Evolutionary conservation across 106 monocot species (phyloP), one percentile per base, ranked within the genome.

Genomic region (Dioscorea zingiberensis): DNA sequence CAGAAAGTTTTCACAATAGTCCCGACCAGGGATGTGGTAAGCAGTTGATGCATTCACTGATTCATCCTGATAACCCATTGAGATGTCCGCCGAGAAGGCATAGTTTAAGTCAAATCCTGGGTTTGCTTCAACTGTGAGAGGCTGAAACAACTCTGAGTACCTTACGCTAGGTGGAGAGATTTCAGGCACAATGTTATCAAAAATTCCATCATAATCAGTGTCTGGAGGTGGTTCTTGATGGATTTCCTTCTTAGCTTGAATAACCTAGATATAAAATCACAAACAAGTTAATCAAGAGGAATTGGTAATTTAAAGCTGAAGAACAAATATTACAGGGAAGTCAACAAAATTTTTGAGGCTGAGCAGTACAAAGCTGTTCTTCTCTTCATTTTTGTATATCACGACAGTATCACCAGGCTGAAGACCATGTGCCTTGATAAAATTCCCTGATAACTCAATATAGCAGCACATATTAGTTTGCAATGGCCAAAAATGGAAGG

Each of bases 351-450:
- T 58, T 21, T 53, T 53, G 53, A 21, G 49, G 38, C 38, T 6
- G 65, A 62, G 70, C 17, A 46, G 44, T 90, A 90, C 94, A 69
- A 78, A 87, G 80, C 77, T 76, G 44, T 90, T 73, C 27, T 71
- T 81, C 30, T 29, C 58, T 53, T 94, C 87, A 64, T 94, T 90
- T 63, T 73, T 87, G 84, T 87, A 94, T 4, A 94, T 70, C 82
- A 94, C 76, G 76, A 94, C 73, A 49, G 68, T 83, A 58, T 94
- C 94, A n/a, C 94, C 94, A 21, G 77, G 72, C 47, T 25, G 80
- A 63, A 94, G 81, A 14, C 73, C 68, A 70, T 94, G 94, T 48
- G 56, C 62, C 68, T 72, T 85, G 3, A 94, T 79, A 75, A 83
- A 91, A 12, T 91, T 70, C 18, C 90, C 94, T 87, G 64, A 48